Percentiles rank a stretch among this genome's conserved stretches.
Conservation (phyloP, 179 eudicot species). For the Silene vulgaris region DNA sequence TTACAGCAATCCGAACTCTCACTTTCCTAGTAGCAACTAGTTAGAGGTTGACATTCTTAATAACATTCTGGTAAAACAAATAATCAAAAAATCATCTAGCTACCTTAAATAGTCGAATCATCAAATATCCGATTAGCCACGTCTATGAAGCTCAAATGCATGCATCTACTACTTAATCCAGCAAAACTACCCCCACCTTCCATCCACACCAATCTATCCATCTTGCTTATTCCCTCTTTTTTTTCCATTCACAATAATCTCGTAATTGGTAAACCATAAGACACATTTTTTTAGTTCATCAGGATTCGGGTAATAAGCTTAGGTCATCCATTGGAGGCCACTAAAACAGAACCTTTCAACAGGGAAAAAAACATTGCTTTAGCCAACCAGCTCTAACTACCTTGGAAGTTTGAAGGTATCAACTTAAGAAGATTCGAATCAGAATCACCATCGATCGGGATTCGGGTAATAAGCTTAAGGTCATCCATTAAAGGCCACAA, state of each 20-base stretch:
- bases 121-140: conserved; percentile 12
- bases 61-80: neutral
- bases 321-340: neutral
- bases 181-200: neutral
- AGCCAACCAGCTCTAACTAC: neutral
- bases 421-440: too few species aligned
- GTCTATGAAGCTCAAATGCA: neutral
- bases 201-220: neutral
- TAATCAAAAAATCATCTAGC: neutral
- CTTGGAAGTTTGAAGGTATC: neutral
- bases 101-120: neutral
- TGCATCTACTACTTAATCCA: conserved; percentile 11
- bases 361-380: conserved; percentile 1
- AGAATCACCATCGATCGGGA: conserved; percentile 6
- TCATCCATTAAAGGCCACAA: conserved; percentile 1
- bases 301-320: neutral
- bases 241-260: neutral
- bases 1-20: neutral
- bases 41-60: neutral
- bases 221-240: neutral
- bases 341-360: neutral
- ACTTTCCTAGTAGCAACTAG: conserved; percentile 1
- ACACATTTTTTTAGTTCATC: neutral
- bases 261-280: neutral
- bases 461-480: neutral